These are phyloP conservation scores for Leccinum pellstonianum DNA, from an alignment of 768 basidiomycete genomes.

Conservation along the genomic window DNA sequence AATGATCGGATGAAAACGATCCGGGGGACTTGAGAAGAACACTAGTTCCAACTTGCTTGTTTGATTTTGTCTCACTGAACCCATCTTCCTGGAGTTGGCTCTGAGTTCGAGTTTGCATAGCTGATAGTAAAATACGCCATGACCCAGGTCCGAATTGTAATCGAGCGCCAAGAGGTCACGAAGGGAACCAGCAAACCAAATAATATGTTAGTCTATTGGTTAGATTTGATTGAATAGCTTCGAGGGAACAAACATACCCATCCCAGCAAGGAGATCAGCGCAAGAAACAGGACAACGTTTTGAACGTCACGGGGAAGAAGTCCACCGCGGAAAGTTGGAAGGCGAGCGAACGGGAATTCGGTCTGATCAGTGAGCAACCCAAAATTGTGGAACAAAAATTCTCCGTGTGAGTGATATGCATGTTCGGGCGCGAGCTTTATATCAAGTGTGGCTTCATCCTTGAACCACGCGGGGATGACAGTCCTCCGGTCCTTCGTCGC, in stretches of 20 bases:
- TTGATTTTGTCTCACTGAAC: not conserved
- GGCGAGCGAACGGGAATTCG: not conserved
- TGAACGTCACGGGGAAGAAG: not conserved
- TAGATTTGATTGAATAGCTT: not conserved
- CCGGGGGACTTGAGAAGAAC: not conserved
- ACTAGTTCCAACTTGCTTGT: not conserved
- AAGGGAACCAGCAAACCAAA: not conserved
- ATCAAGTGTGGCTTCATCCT: conserved; percentile 13
- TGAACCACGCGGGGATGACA: conserved; percentile 7
- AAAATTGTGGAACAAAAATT: not conserved
- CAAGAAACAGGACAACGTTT: not conserved
- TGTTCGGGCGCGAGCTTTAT: conserved; percentile 5
- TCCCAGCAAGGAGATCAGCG: not conserved
- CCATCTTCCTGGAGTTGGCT: not conserved
- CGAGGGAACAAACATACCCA: not conserved
- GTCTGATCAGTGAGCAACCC: not conserved
- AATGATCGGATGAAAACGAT: not conserved
- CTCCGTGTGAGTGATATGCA: not conserved
- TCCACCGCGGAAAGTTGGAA: not conserved
- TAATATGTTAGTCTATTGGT: not conserved
- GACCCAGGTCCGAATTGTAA: not conserved
- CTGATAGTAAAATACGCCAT: not conserved
- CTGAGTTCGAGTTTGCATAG: not conserved
- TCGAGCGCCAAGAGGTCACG: not conserved
- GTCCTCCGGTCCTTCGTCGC: not conserved